Evolutionary conservation across 441 rosid genomes (phyloP).

Genomic region (Pelargonium cotyledonis): DNA sequence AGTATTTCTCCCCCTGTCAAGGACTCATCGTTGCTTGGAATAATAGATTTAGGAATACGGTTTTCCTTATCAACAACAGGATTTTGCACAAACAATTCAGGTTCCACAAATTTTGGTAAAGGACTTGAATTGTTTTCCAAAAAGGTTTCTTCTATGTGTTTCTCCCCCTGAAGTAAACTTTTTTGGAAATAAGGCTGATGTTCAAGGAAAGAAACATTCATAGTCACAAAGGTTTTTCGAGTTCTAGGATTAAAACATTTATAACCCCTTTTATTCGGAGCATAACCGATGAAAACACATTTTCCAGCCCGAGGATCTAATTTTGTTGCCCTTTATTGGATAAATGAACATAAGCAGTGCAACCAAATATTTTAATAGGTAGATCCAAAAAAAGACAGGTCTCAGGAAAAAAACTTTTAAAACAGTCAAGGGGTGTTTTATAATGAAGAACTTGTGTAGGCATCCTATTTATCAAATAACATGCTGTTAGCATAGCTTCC

Average conservation of each 20-base stretch:
- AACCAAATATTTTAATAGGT: no score
- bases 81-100: no score
- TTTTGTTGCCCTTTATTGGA: neutral
- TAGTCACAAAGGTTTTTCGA: neutral
- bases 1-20: neutral
- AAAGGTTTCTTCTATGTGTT: neutral
- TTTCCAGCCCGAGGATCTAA: neutral
- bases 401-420: no score
- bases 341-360: neutral
- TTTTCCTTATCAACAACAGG: neutral
- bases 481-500: no score
- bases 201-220: neutral
- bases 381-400: no score
- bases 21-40: neutral
- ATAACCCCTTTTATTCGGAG: no score
- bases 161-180: neutral
- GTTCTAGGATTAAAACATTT: neutral
- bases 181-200: neutral
- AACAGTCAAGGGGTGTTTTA: no score
- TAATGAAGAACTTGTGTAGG: no score
- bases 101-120: neutral
- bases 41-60: no score
- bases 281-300: no score
- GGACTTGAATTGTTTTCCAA: neutral
- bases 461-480: no score